Evolutionary conservation across 2,329 filamentous ascomycete species (phyloP).

Genomic region (Chalaropsis thielavioides): DNA sequence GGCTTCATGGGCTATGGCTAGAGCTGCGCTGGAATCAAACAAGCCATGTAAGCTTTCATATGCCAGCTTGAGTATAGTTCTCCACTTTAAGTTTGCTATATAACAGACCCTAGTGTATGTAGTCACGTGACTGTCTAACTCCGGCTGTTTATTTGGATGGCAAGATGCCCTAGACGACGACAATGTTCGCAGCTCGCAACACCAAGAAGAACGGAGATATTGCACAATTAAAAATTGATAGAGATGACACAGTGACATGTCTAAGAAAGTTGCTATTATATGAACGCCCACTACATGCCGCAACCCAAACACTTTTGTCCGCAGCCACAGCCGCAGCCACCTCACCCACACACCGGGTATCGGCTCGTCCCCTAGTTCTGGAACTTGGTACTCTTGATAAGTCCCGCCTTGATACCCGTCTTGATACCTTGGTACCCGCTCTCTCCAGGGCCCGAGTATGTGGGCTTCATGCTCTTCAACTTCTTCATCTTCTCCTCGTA

Average conservation of each 20-base stretch:
- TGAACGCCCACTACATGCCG: slow-evolving; percentile 10
- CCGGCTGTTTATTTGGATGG: no score
- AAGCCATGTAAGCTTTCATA: background rate
- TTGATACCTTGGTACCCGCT: slow-evolving; percentile 82
- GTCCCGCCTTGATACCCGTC: slow-evolving; percentile 85
- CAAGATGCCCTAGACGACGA: background rate
- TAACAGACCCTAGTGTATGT: background rate
- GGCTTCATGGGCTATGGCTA: background rate
- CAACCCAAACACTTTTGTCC: slow-evolving; percentile 17
- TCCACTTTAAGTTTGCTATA: background rate
- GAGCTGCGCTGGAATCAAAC: background rate
- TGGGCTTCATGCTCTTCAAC: slow-evolving; percentile 67
- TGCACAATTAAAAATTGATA: background rate
- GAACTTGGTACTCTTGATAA: slow-evolving; percentile 89
- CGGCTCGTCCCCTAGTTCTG: slow-evolving; percentile 28
- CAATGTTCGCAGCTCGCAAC: background rate
- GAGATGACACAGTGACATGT: background rate
- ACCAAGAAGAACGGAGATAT: background rate
- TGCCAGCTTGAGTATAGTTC: background rate
- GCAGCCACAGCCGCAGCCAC: background rate
- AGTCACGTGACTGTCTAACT: background rate
- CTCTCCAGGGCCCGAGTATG: slow-evolving; percentile 72
- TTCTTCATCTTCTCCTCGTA: slow-evolving; percentile 98
- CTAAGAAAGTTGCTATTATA: slow-evolving; percentile 13
- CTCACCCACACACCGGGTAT: background rate